Evolutionary conservation across 805 yeast species (phyloP).

Genomic region (Zygotorulaspora danielsina): DNA sequence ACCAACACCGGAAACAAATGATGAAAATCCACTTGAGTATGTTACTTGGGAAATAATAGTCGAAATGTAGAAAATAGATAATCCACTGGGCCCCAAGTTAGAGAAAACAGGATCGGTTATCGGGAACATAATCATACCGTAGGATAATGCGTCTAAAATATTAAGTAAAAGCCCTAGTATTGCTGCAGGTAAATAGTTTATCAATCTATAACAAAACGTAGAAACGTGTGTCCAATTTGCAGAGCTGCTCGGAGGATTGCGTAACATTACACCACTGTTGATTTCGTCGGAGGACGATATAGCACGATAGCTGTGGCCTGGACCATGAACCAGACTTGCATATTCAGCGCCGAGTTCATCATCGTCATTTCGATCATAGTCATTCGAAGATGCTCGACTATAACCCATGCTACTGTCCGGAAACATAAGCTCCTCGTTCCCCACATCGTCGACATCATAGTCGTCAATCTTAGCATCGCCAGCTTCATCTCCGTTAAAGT

Average conservation of each 20-base stretch:
- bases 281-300: constrained; percentile 5
- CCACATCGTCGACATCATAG: constrained; percentile 11
- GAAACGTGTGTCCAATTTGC: constrained; percentile 2
- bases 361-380: neutral
- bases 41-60: constrained; percentile 87
- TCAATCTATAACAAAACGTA: constrained; percentile 6
- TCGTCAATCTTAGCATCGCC: constrained; percentile 17
- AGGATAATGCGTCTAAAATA: constrained; percentile 87
- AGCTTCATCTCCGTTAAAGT: constrained; percentile 21
- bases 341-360: constrained; percentile 5
- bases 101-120: constrained; percentile 75
- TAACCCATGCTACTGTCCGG: neutral
- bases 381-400: neutral
- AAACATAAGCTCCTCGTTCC: neutral
- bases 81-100: constrained; percentile 77
- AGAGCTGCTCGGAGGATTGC: constrained; percentile 1
- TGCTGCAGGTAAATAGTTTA: constrained; percentile 62
- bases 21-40: constrained; percentile 85
- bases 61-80: constrained; percentile 91
- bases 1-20: constrained; percentile 87
- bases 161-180: constrained; percentile 79
- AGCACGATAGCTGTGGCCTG: constrained; percentile 10
- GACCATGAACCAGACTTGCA: constrained; percentile 9
- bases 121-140: constrained; percentile 97
- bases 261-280: neutral